Conservation (phyloP, 805 yeast genomes). For the Cyberlindnera xylosilytica region DNA sequence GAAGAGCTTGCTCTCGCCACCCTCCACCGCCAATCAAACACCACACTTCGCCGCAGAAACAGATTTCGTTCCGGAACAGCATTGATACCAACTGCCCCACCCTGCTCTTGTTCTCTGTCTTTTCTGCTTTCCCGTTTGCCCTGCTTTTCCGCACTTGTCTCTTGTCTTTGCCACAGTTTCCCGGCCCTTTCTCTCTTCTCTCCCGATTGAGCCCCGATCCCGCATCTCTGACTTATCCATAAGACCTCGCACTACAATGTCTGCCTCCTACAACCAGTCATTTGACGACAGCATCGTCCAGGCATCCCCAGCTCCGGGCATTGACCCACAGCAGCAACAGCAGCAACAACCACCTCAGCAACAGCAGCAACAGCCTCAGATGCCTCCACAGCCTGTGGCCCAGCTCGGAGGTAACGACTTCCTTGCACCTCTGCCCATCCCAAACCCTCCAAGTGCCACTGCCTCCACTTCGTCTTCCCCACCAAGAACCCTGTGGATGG, state of each 20-base stretch:
- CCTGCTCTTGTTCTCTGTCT: background rate
- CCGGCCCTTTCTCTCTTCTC: background rate
- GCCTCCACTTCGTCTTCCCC: constrained; percentile 38
- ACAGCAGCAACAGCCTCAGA: constrained; percentile 2
- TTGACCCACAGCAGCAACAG: background rate
- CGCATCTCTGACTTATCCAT: background rate
- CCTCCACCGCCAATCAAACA: background rate
- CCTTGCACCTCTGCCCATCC: constrained; percentile 33
- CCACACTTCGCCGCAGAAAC: background rate
- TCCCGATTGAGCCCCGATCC: background rate
- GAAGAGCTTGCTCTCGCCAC: constrained; percentile 1
- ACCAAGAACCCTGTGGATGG: constrained; percentile 86
- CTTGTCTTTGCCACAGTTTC: background rate
- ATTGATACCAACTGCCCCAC: background rate
- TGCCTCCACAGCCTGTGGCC: constrained; percentile 18
- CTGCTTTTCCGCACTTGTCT: background rate
- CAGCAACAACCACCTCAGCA: background rate
- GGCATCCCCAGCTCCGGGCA: constrained; percentile 4
- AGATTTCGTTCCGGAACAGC: background rate
- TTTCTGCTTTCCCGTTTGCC: constrained; percentile 1
- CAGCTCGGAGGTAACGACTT: constrained; percentile 27
- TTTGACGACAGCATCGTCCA: background rate
- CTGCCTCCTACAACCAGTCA: constrained; percentile 2
- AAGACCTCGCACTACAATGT: background rate
- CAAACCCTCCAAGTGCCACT: constrained; percentile 54